Percentiles rank a stretch among this genome's conserved stretches.
phyloP scores from a whole-genome alignment of 139 green algal species.

The Coelastrella sp. region DNA sequence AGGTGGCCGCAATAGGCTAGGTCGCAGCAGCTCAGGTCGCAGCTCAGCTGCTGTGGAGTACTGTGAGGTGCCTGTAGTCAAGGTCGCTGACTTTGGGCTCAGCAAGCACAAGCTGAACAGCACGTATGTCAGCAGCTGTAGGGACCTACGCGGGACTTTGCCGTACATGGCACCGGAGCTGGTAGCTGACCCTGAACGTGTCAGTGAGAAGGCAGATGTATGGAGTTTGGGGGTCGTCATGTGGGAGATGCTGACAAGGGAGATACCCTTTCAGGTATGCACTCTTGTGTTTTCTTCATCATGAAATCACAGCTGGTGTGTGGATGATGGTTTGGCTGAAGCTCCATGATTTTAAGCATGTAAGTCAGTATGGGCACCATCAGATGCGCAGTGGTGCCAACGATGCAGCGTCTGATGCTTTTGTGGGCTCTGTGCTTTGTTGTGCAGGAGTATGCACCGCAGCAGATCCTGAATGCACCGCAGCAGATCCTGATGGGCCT shows the following conservation, averaged over 20 bases:
- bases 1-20: neutral
- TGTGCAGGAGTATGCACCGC: slow-evolving; percentile 72
- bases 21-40: slow-evolving; percentile 4
- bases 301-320: neutral
- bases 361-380: no score
- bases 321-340: neutral
- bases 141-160: slow-evolving; percentile 75
- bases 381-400: no score
- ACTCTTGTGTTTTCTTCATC: no score
- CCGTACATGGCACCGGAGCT: slow-evolving; percentile 82
- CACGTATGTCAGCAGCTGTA: slow-evolving; percentile 65
- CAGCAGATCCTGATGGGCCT: slow-evolving; percentile 81
- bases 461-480: slow-evolving; percentile 81
- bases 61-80: slow-evolving; percentile 44
- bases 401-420: no score
- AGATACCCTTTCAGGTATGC: slow-evolving; percentile 59
- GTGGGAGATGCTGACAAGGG: slow-evolving; percentile 76
- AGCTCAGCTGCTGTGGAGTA: neutral
- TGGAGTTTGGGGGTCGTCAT: slow-evolving; percentile 80
- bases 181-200: slow-evolving; percentile 64
- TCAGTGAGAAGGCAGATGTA: slow-evolving; percentile 76
- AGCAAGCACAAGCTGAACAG: slow-evolving; percentile 86
- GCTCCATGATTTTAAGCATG: no score
- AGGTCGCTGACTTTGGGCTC: slow-evolving; percentile 92
- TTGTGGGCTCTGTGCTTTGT: neutral